A percentile compares a stretch with the other conserved stretches of the same genome.
Evolutionary conservation across 257 asterid species (phyloP).

Genomic region (Solanum etuberosum): DNA sequence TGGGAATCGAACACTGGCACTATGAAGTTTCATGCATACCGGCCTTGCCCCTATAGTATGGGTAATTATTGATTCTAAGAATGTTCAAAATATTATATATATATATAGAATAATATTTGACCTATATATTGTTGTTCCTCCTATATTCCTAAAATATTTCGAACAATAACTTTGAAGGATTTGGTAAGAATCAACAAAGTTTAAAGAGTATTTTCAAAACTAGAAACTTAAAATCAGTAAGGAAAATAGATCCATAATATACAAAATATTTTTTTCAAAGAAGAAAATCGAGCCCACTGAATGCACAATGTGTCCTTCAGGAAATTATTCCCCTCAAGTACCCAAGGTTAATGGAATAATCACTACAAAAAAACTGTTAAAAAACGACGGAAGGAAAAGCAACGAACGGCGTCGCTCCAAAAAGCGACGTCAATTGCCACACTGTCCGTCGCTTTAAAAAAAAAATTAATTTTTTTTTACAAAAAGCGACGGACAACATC

Average conservation of each 20-base stretch:
- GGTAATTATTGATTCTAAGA: too few relatives aligned
- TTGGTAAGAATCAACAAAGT: background rate
- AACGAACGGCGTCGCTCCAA: too few relatives aligned
- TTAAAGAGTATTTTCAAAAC: background rate
- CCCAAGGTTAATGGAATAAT: background rate
- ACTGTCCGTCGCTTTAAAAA: too few relatives aligned
- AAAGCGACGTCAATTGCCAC: too few relatives aligned
- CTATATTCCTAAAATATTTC: background rate
- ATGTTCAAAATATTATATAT: background rate
- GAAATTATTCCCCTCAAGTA: background rate
- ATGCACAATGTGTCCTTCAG: background rate
- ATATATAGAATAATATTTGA: too few relatives aligned
- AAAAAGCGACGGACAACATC: too few relatives aligned
- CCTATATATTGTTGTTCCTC: background rate
- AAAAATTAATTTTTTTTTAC: too few relatives aligned
- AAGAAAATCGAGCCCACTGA: background rate
- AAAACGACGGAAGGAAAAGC: too few relatives aligned
- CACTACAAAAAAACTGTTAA: too few relatives aligned
- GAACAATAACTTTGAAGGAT: background rate
- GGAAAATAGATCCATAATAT: background rate
- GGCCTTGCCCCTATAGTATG: background rate
- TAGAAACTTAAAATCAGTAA: background rate
- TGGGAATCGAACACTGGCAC: too few relatives aligned
- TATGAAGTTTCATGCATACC: too few relatives aligned
- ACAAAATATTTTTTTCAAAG: background rate